Evolutionary conservation across 2,329 filamentous ascomycete species (phyloP), one percentile per base, ranked within the genome.

Genomic region (Sclerotinia nivalis): DNA sequence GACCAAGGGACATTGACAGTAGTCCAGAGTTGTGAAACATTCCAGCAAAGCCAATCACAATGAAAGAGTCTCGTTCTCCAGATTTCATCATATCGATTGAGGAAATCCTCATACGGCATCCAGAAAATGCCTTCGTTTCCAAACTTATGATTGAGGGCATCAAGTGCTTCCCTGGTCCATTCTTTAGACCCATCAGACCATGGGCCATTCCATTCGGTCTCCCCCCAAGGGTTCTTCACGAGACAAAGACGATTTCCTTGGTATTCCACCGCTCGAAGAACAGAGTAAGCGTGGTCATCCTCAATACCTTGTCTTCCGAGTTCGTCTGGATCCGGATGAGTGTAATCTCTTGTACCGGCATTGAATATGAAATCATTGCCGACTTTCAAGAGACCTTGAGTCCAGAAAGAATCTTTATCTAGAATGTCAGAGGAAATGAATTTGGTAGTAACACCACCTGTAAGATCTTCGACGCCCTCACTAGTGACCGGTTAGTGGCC

Each of bases 351-450:
- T 13, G 61, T 69, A 0, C 83, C 85, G 73, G 88, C 90, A 31
- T 49, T 61, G 73, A 92, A 92, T 13, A 93, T 81, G 75, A 96
- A 96, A 66, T 92, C 89, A 66, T 92, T 82, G 77, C 96, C 96
- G 68, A 93, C 92, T 72, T 90, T 88, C 79, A 89, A 87, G 45
- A 97, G 84, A 77, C 95, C 91, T 52, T 95, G 88, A 1, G 85
- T 87, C 93, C 93, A 97, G 77, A 97, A 95, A 22, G 87, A 86
- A 61, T 96, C 89, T 72, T 90, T 90, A 76, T 95, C 89, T 12
- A 93, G 83, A 49, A 93, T 91, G 73, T 92, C 89, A 1, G 87
- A 87, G 0, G 88, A 86, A 52, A 90, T 84, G 15, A 93, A 80
- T 76, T 90, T 87, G 0, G 88, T 89, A 0, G 89, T 91, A 20